These are phyloP conservation scores for Metahyphopichia silvanorum DNA, from an alignment of 805 yeast genomes.

Conservation along the genomic window DNA sequence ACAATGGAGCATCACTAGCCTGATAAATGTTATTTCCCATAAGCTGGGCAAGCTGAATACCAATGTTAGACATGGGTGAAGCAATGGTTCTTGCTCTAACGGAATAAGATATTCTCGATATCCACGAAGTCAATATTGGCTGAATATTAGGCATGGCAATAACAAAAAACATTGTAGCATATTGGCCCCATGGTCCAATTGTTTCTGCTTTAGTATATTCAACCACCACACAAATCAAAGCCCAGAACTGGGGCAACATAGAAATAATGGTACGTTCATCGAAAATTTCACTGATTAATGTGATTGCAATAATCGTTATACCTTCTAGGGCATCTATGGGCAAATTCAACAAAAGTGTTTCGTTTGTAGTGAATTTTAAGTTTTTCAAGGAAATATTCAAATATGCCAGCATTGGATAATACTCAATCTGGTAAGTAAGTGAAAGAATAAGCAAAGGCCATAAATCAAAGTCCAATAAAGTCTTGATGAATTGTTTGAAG, in stretches of 20 bases:
- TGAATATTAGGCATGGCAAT: slow-evolving; percentile 18
- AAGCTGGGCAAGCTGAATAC: slow-evolving; percentile 22
- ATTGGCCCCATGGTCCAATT: slow-evolving; percentile 40
- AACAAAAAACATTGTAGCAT: slow-evolving; percentile 27
- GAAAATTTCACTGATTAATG: slow-evolving; percentile 34
- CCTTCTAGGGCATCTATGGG: slow-evolving; percentile 27
- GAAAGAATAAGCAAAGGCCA: slow-evolving; percentile 54
- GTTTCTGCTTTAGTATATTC: slow-evolving; percentile 43
- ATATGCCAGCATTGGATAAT: slow-evolving; percentile 26
- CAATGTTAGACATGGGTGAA: slow-evolving; percentile 25
- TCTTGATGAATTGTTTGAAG: slow-evolving; percentile 32
- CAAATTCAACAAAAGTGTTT: slow-evolving; percentile 19
- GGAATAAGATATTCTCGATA: slow-evolving; percentile 22
- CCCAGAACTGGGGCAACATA: slow-evolving; percentile 9
- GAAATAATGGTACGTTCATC: slow-evolving; percentile 15
- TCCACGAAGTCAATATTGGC: slow-evolving; percentile 27
- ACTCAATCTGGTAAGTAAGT: slow-evolving; percentile 27
- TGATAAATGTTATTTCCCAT: slow-evolving; percentile 23
- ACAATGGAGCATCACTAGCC: slow-evolving; percentile 23
- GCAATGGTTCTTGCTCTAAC: slow-evolving; percentile 24
- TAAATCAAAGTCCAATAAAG: slow-evolving; percentile 48
- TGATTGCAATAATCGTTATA: slow-evolving; percentile 28
- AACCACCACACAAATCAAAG: slow-evolving; percentile 28
- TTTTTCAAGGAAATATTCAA: slow-evolving; percentile 41
- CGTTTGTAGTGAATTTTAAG: slow-evolving; percentile 20